Percentiles rank a stretch among this genome's conserved stretches.
Conservation (phyloP, 306 rosid species). For the Fragaria iinumae region DNA sequence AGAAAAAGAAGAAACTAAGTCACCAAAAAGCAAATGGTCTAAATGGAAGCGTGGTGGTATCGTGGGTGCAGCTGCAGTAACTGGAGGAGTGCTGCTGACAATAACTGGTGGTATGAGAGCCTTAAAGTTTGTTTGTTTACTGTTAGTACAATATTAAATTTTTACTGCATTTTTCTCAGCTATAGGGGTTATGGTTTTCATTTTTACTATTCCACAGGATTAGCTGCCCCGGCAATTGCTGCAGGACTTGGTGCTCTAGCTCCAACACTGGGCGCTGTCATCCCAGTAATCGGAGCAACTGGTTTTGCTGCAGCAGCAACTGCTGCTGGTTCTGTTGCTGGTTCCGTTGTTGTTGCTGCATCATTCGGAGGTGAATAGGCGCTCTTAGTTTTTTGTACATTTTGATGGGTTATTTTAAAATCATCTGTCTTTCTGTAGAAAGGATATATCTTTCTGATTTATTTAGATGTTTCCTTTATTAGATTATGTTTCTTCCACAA, state of each 20-base stretch:
- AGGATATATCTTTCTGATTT: conserved; percentile 7
- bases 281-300: conserved; percentile 86
- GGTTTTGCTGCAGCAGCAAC: conserved; percentile 94
- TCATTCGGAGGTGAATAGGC: conserved; percentile 79
- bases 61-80: conserved; percentile 92
- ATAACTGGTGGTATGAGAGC: conserved; percentile 81
- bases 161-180: conserved; percentile 7
- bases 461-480: neutral
- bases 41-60: conserved; percentile 95
- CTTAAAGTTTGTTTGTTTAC: conserved; percentile 12
- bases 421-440: conserved; percentile 10
- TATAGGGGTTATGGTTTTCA: conserved; percentile 25
- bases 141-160: conserved; percentile 12
- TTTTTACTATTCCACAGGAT: conserved; percentile 56
- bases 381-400: conserved; percentile 15
- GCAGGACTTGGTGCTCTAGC: conserved; percentile 90
- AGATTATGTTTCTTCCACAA: conserved; percentile 1
- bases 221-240: conserved; percentile 97
- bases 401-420: neutral
- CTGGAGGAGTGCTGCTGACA: conserved; percentile 91
- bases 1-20: conserved; percentile 43
- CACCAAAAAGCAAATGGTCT: conserved; percentile 63
- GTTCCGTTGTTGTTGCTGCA: conserved; percentile 98
- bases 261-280: conserved; percentile 86
- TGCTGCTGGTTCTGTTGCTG: conserved; percentile 93